Conservation (phyloP, 306 rosid species). For the Mimosa bimucronata region DNA sequence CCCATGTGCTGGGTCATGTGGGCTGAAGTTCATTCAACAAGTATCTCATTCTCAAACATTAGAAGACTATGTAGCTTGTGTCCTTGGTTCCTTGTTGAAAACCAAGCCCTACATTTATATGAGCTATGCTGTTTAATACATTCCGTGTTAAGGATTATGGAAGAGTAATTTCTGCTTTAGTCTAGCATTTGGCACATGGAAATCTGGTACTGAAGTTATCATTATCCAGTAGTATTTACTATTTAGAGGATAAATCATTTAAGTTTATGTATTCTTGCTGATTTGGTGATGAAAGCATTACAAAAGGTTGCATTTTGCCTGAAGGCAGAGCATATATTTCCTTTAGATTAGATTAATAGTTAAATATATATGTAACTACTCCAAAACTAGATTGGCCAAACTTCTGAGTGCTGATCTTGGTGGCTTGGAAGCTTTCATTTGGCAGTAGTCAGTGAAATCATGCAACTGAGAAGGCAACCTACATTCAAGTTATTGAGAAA, state of each 20-base stretch:
- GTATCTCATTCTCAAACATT: constrained; percentile 27
- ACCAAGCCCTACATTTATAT: constrained; percentile 1
- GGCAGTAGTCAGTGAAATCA: constrained; percentile 24
- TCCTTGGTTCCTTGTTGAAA: constrained; percentile 28
- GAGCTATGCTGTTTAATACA: constrained; percentile 24
- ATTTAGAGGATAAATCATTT: constrained; percentile 25
- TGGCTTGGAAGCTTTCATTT: constrained; percentile 26
- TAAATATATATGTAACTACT: constrained; percentile 23
- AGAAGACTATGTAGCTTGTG: constrained; percentile 27
- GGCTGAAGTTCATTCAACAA: constrained; percentile 38
- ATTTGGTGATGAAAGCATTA: constrained; percentile 13
- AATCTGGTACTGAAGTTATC: constrained; percentile 28
- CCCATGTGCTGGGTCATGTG: constrained; percentile 21
- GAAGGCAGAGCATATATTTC: constrained; percentile 21
- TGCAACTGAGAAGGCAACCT: constrained; percentile 36
- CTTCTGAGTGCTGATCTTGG: constrained; percentile 28
- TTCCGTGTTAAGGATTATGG: constrained; percentile 34
- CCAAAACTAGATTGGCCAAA: constrained; percentile 23
- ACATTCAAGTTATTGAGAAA: constrained; percentile 10
- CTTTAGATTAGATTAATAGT: constrained; percentile 33
- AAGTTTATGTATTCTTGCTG: constrained; percentile 28
- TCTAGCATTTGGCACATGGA: constrained; percentile 28
- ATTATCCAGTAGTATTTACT: constrained; percentile 27
- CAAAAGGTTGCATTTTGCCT: neutral
- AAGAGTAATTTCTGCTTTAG: constrained; percentile 35